Evolutionary conservation across 345 rosid genomes (phyloP).

Genomic region (Psidium guajava): DNA sequence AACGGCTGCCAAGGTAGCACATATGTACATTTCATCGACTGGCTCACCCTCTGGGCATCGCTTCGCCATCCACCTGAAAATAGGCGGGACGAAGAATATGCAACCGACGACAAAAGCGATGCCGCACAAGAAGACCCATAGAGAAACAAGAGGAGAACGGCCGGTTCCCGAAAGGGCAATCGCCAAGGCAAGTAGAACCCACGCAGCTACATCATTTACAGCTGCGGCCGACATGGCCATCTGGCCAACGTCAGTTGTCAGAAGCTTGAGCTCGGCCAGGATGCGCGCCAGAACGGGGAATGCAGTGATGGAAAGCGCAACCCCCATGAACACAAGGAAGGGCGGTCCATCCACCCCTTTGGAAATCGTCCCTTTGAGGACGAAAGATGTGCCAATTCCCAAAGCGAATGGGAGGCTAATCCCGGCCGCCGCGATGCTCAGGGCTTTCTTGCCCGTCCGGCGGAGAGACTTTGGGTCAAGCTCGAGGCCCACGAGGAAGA

Average conservation of each 20-base stretch:
- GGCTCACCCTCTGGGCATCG: slow-evolving; percentile 80
- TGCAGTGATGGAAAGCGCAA: slow-evolving; percentile 71
- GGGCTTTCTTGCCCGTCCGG: slow-evolving; percentile 45
- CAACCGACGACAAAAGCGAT: slow-evolving; percentile 31
- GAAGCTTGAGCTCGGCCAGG: slow-evolving; percentile 72
- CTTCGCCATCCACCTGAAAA: slow-evolving; percentile 44
- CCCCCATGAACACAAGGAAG: slow-evolving; percentile 81
- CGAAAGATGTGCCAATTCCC: slow-evolving; percentile 55
- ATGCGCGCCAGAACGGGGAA: slow-evolving; percentile 82
- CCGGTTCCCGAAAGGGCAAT: slow-evolving; percentile 48
- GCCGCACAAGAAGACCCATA: slow-evolving; percentile 69
- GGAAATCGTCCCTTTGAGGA: slow-evolving; percentile 29
- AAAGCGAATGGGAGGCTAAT: slow-evolving; percentile 45
- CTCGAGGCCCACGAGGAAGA: slow-evolving; percentile 68
- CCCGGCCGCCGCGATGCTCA: slow-evolving; percentile 58
- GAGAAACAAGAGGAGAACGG: slow-evolving; percentile 39
- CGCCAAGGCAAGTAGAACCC: slow-evolving; percentile 81
- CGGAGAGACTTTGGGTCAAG: slow-evolving; percentile 41
- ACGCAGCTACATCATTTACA: slow-evolving; percentile 66
- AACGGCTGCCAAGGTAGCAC: slow-evolving; percentile 44
- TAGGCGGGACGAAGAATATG: slow-evolving; percentile 21
- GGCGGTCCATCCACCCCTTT: slow-evolving; percentile 28
- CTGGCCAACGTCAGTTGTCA: slow-evolving; percentile 68
- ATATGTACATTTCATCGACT: slow-evolving; percentile 51
- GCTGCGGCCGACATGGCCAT: slow-evolving; percentile 83